Percentiles rank a stretch among this genome's conserved stretches.
Conservation (phyloP, 805 yeast genomes). For the Ogataea neopini region DNA sequence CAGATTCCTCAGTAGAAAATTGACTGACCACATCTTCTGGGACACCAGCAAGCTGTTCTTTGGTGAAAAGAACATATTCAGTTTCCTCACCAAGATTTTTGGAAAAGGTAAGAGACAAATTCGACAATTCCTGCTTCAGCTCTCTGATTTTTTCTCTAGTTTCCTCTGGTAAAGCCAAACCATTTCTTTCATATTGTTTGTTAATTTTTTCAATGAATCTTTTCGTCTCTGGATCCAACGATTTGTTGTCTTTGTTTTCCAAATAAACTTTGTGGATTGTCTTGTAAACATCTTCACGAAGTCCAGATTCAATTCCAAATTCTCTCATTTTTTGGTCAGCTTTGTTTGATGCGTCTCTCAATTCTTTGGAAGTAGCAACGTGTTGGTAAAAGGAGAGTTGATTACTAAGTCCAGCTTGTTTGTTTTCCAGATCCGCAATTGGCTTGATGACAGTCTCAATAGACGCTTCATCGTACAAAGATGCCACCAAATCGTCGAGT, state of each 20-base stretch:
- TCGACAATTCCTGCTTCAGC: constrained; percentile 60
- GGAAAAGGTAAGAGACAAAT: constrained; percentile 54
- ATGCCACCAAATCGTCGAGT: constrained; percentile 56
- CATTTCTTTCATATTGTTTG: constrained; percentile 62
- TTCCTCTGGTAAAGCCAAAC: constrained; percentile 60
- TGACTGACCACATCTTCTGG: constrained; percentile 63
- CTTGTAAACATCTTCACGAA: constrained; percentile 66
- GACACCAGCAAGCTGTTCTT: constrained; percentile 70
- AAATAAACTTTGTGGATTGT: constrained; percentile 56
- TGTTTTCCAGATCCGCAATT: constrained; percentile 52
- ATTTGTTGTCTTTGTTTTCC: constrained; percentile 32
- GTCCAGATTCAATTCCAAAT: constrained; percentile 60
- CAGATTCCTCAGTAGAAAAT: constrained; percentile 46
- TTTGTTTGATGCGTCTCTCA: constrained; percentile 69
- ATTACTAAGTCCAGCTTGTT: constrained; percentile 43
- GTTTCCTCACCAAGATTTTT: constrained; percentile 73
- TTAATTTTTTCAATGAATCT: constrained; percentile 59
- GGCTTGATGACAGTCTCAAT: constrained; percentile 59
- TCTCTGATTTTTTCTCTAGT: constrained; percentile 56
- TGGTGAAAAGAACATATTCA: constrained; percentile 58
- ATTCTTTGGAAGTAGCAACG: constrained; percentile 62
- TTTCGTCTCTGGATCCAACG: constrained; percentile 53
- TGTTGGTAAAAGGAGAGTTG: constrained; percentile 70
- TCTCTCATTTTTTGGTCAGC: constrained; percentile 61
- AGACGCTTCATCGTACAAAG: constrained; percentile 46